Evolutionary conservation across 352 stramenopile genomes (phyloP).

Genomic region (Phytophthora crassamura): DNA sequence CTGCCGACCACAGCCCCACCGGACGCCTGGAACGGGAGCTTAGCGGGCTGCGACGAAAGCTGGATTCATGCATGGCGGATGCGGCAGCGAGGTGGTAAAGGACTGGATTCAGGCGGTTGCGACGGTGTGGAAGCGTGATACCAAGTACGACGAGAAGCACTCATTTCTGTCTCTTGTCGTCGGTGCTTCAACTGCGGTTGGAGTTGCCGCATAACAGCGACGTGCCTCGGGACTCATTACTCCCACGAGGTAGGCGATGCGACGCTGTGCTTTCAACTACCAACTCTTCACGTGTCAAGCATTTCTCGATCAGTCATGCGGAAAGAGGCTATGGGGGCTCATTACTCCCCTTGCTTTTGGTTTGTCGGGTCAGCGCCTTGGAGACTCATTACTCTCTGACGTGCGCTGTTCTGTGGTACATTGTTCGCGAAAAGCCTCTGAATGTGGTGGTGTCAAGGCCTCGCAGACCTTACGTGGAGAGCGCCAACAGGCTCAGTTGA

Average conservation of each 20-base stretch:
- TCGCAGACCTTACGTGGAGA: conserved; percentile 14
- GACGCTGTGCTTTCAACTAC: background rate
- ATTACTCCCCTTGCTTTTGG: conserved; percentile 27
- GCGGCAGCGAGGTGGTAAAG: conserved; percentile 31
- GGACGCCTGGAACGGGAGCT: conserved; percentile 68
- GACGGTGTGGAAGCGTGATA: background rate
- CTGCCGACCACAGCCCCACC: conserved; percentile 7
- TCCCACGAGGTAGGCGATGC: background rate
- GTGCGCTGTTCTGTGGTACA: background rate
- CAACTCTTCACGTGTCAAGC: background rate
- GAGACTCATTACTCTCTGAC: conserved; percentile 44
- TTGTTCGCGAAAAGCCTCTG: conserved; percentile 15
- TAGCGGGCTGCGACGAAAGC: conserved; percentile 54
- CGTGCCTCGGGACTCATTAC: conserved; percentile 24
- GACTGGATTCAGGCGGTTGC: background rate
- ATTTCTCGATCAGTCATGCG: conserved; percentile 2
- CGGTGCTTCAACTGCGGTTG: background rate
- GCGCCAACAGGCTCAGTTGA: conserved; percentile 25
- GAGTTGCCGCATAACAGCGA: no score
- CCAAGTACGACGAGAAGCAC: conserved; percentile 15
- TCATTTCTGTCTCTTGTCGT: conserved; percentile 35
- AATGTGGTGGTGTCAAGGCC: conserved; percentile 13
- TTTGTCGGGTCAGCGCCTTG: background rate
- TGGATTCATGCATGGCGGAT: conserved; percentile 63
- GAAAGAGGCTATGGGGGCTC: conserved; percentile 18